Conservation (phyloP, 352 stramenopile species). For the Albugo laibachii region DNA sequence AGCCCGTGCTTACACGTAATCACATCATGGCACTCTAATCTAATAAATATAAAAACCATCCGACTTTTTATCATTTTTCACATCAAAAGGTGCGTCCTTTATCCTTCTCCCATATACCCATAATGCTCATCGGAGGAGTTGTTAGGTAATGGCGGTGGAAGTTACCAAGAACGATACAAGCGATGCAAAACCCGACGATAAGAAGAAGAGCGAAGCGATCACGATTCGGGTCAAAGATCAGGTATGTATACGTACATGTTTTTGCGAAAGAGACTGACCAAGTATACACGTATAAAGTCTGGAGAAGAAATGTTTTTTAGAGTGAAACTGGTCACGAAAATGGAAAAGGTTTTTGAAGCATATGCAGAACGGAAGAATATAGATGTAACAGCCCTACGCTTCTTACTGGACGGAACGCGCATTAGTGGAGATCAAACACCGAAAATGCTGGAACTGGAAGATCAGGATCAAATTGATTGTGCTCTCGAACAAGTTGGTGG, state of each 20-base stretch:
- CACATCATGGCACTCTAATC: neutral
- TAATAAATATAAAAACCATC: neutral
- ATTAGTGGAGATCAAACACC: conserved; percentile 89
- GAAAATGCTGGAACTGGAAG: conserved; percentile 93
- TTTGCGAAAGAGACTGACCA: neutral
- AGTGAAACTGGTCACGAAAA: conserved; percentile 97
- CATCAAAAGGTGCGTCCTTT: neutral
- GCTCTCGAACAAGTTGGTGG: conserved; percentile 82
- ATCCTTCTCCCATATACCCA: neutral
- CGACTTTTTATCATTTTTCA: neutral
- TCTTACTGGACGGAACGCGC: conserved; percentile 91
- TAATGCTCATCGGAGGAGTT: neutral
- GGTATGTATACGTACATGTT: conserved; percentile 11
- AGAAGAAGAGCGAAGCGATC: conserved; percentile 77
- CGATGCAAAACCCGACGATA: conserved; percentile 23
- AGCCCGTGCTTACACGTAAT: neutral
- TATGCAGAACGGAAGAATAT: conserved; percentile 92
- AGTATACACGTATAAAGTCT: conserved; percentile 12
- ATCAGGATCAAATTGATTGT: conserved; percentile 97
- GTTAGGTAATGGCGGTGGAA: neutral
- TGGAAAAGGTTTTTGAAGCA: conserved; percentile 95
- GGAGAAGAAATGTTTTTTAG: conserved; percentile 97
- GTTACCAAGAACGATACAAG: neutral
- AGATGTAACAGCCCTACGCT: conserved; percentile 75
- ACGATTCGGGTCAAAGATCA: conserved; percentile 79